These are phyloP conservation scores for Daldinia sp. DNA, from an alignment of 2,329 filamentous ascomycete genomes.

Conservation along the genomic window DNA sequence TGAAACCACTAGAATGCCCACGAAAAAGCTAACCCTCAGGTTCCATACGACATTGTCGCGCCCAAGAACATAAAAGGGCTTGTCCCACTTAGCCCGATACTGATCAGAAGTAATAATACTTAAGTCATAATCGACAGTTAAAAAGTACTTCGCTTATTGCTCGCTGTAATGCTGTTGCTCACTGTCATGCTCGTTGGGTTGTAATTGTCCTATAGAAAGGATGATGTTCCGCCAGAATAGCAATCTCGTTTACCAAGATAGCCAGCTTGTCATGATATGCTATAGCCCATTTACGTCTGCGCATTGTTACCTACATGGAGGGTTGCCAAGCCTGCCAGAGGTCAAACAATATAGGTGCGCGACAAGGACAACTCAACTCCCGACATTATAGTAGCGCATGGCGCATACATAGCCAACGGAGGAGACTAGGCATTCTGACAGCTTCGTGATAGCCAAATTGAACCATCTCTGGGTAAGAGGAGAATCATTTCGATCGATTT, in stretches of 20 bases:
- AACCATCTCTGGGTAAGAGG: slow-evolving; percentile 33
- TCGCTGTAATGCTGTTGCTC: slow-evolving; percentile 51
- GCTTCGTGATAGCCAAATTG: slow-evolving; percentile 32
- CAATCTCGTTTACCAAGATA: slow-evolving; percentile 33
- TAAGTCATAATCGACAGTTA: not conserved
- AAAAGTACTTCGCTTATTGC: not conserved
- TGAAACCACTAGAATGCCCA: slow-evolving; percentile 2
- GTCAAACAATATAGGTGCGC: slow-evolving; percentile 54
- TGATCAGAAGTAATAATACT: slow-evolving; percentile 10
- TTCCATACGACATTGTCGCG: not conserved
- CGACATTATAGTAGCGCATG: slow-evolving; percentile 46
- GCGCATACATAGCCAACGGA: slow-evolving; percentile 46
- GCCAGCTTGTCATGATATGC: slow-evolving; percentile 37
- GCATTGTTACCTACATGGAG: slow-evolving; percentile 41
- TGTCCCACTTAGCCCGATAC: slow-evolving; percentile 5
- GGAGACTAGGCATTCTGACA: slow-evolving; percentile 49
- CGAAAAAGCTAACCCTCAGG: not conserved
- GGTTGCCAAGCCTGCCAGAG: slow-evolving; percentile 64
- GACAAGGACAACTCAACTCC: slow-evolving; percentile 69
- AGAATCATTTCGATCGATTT: slow-evolving; percentile 44
- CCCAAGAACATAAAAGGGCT: not conserved
- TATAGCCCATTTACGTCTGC: slow-evolving; percentile 41
- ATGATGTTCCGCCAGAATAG: slow-evolving; percentile 27
- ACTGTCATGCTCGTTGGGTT: slow-evolving; percentile 61
- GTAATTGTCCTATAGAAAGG: slow-evolving; percentile 40